phyloP scores from a whole-genome alignment of 345 rosid genomes.

The Eucalyptus marginata region DNA sequence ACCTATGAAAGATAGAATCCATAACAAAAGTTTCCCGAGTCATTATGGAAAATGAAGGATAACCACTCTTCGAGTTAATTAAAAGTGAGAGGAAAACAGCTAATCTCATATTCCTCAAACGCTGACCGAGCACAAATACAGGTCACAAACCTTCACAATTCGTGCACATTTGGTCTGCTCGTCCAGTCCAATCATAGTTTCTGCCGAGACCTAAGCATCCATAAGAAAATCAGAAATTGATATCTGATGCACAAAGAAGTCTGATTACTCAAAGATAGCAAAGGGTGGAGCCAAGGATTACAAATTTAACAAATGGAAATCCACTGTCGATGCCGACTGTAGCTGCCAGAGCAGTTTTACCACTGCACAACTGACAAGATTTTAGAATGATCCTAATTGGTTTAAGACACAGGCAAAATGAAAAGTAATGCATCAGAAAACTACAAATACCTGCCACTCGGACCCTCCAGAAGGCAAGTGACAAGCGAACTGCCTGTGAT shows the following conservation, averaged over 20 bases:
- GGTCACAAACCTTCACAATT: slow-evolving; percentile 58
- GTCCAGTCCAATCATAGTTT: slow-evolving; percentile 86
- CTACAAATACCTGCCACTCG: slow-evolving; percentile 61
- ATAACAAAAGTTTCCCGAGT: background rate
- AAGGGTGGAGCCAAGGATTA: slow-evolving; percentile 19
- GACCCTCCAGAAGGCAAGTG: slow-evolving; percentile 90
- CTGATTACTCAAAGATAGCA: background rate
- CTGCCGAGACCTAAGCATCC: slow-evolving; percentile 70
- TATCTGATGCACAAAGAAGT: background rate
- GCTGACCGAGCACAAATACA: background rate
- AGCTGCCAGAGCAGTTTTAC: slow-evolving; percentile 95
- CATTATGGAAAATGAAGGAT: background rate
- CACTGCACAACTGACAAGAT: slow-evolving; percentile 32
- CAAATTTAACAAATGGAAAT: slow-evolving; percentile 90
- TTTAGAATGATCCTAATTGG: background rate
- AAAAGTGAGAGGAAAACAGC: background rate
- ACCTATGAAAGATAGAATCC: slow-evolving; percentile 25
- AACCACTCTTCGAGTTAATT: background rate
- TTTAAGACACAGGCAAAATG: background rate
- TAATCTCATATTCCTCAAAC: background rate
- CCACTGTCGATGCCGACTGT: slow-evolving; percentile 83
- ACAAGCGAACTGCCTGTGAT: slow-evolving; percentile 81
- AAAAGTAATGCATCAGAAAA: background rate
- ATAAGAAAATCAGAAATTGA: background rate
- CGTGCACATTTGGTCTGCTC: slow-evolving; percentile 91